These are phyloP conservation scores for Quercus cerris DNA, from an alignment of 306 rosid species.

Conservation along the genomic window DNA sequence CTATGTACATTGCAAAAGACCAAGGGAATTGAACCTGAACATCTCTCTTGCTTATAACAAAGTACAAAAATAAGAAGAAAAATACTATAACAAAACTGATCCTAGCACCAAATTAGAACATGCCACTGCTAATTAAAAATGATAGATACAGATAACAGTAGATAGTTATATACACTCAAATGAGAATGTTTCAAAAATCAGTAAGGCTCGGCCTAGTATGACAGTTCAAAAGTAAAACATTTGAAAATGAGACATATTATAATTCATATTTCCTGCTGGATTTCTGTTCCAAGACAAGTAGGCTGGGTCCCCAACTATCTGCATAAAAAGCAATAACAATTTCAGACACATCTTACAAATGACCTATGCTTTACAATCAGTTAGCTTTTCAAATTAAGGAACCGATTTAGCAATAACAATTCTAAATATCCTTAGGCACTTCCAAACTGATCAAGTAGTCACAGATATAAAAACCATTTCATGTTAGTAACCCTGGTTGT, in stretches of 20 bases:
- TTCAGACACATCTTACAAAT: conserved; percentile 1
- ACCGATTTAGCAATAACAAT: background rate
- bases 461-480: no score
- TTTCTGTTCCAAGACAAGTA: conserved; percentile 79
- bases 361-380: background rate
- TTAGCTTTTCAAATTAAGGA: background rate
- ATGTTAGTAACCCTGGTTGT: no score
- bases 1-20: background rate
- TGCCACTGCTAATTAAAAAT: background rate
- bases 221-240: conserved; percentile 2
- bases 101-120: background rate
- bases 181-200: conserved; percentile 2
- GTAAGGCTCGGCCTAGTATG: conserved; percentile 4
- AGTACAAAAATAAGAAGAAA: background rate
- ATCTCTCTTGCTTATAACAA: background rate
- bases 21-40: background rate
- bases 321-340: conserved; percentile 33
- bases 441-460: no score
- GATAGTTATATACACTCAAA: background rate
- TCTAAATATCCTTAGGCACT: no score
- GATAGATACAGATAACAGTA: background rate
- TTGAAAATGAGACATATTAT: background rate
- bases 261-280: conserved; percentile 15
- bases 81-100: background rate
- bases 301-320: conserved; percentile 87